Base-by-base conservation (phyloP, 2,329 filamentous ascomycete genomes). In the Diaporthe batatas region DNA sequence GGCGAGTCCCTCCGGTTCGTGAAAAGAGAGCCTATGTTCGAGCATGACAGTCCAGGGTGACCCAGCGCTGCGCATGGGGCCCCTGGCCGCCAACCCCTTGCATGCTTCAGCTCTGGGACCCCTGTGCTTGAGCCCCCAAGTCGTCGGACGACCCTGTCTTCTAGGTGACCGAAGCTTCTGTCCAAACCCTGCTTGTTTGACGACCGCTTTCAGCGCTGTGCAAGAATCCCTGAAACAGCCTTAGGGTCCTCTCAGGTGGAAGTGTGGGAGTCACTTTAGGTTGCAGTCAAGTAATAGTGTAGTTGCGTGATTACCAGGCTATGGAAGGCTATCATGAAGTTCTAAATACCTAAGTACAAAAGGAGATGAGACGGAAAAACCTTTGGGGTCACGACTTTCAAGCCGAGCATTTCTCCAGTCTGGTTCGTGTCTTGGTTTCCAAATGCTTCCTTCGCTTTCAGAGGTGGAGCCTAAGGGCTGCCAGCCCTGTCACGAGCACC, bases 381-480 rank as follows among this genome's bases (percentile, higher is more conserved):
- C 12, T 44, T 18, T 16, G 57, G 57, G 21, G 36, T n/a, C 16
- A 62, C 57, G n/a, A 62, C 57, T 44, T 62, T 62, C n/a, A 62
- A n/a, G 57, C 57, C 57, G 18, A 62, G 57, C 36, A 62, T 29
- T n/a, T 62, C 57, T 23, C 36, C 36, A 11, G 57, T 62, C 23
- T 44, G 16, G n/a, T 21, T 29, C 7, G 36, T 18, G 36, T 62
- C 57, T 29, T 62, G 57, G 36, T 6, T 25, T 16, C 36, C 36
- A 44, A 62, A 44, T 44, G 36, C 23, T 44, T 42, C 57, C 57
- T 62, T 62, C 21, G 57, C 57, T 44, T 62, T 42, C 36, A 62
- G 16, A 10, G 36, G n/a, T 62, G 57, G 57, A 8, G 57, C 44
- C n/a, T 7, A 62, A 29, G 57, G 57, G 7, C 44, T 62, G 23